Base-by-base conservation (phyloP, 1,284 basidiomycete genomes). In the Amylostereum areolatum region DNA sequence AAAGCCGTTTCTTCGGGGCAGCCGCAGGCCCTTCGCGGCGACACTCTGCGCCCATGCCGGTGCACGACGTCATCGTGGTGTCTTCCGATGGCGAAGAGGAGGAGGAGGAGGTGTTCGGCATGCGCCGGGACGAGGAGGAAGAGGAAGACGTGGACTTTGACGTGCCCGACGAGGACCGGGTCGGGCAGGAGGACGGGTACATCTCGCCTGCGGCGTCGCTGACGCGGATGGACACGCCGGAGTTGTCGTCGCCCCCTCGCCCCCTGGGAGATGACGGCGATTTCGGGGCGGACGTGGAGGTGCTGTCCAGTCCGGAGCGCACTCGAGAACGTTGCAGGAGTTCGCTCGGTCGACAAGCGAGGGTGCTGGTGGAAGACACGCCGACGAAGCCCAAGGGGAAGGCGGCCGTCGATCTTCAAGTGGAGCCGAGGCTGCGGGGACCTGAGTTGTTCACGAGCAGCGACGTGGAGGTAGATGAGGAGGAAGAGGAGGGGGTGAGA, bases 171-270 rank as follows among this genome's bases (percentile, higher is more conserved):
- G 66, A 71, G 45, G 58, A 60, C 31, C 64, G 69, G 49, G 81
- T 87, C 33, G 69, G 72, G 58, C 87, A 88, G 65, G 87, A 89
- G 60, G 85, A 86, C 56, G 86, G 87, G 34, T 89, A 89, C 63
- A 70, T 83, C 50, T 87, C 86, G 18, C 85, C 85, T 18, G 70
- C 77, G 11, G 69, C 75, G 50, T 80, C 78, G 45, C 66, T 73
- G 57, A 70, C 70, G 52, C 67, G 72, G 52, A 64, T 64, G 56
- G 75, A 77, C 50, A 74, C 75, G 8, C 75, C 80, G 34, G 82
- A 85, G 34, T 59, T 86, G 30, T 85, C 81, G 42, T 88, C 86
- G 18, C 85, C 85, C 18, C 51, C 70, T 34, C 68, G 70, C 29
- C 61, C 60, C 25, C 31, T 53, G 34, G 51, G 57, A 37, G 32